These are phyloP conservation scores for Leptographium lundbergii DNA, from an alignment of 2,329 filamentous ascomycete species.

Conservation along the genomic window DNA sequence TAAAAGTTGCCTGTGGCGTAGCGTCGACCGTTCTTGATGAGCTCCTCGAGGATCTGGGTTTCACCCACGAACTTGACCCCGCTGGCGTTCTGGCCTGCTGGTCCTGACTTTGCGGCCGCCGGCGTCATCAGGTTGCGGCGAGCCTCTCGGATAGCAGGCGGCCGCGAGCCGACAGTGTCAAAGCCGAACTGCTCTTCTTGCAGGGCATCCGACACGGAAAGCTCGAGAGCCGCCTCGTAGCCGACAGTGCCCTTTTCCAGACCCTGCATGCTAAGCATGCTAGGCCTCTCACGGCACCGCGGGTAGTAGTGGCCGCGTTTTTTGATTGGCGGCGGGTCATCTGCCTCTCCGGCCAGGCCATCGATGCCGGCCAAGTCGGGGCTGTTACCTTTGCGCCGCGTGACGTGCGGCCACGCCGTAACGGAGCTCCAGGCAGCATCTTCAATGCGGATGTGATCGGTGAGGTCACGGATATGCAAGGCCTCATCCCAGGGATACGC, in stretches of 20 bases:
- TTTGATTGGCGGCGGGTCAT: slow-evolving; percentile 26
- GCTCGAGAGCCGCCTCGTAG: slow-evolving; percentile 54
- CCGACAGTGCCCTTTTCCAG: slow-evolving; percentile 60
- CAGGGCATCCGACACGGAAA: slow-evolving; percentile 51
- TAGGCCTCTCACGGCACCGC: slow-evolving; percentile 49
- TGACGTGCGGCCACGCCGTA: slow-evolving; percentile 52
- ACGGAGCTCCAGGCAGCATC: slow-evolving; percentile 50
- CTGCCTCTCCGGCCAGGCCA: background rate
- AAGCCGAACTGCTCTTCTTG: slow-evolving; percentile 50
- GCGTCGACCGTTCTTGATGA: slow-evolving; percentile 41
- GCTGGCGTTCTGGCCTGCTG: slow-evolving; percentile 14
- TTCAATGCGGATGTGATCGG: slow-evolving; percentile 51
- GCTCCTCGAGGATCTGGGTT: slow-evolving; percentile 42
- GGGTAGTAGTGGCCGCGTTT: slow-evolving; percentile 45
- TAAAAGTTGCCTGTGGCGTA: slow-evolving; percentile 41
- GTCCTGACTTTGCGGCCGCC: slow-evolving; percentile 17
- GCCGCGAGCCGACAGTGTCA: slow-evolving; percentile 40
- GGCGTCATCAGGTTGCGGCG: slow-evolving; percentile 43
- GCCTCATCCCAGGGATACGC: slow-evolving; percentile 56
- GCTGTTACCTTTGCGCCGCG: slow-evolving; percentile 21
- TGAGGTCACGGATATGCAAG: slow-evolving; percentile 47
- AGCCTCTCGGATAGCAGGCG: slow-evolving; percentile 41
- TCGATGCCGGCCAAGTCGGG: background rate
- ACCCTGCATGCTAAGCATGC: slow-evolving; percentile 61
- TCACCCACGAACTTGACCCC: slow-evolving; percentile 45